phyloP scores from a whole-genome alignment of 225 moss, liverwort and hornwort species.

The Marchantia polymorpha region DNA sequence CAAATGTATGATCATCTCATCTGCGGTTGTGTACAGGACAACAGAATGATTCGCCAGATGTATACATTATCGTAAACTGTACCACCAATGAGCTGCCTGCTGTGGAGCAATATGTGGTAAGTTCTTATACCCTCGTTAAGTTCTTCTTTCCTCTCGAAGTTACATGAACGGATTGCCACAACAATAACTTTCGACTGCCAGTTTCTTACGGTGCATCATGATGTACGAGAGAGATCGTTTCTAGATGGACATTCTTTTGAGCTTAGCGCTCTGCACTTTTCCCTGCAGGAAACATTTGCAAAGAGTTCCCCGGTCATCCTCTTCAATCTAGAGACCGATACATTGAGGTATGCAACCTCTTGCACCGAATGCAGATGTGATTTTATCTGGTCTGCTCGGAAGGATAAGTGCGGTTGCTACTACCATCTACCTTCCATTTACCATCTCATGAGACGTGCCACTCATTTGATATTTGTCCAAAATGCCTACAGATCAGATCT shows the following conservation, averaged over 20 bases:
- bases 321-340: conserved; percentile 90
- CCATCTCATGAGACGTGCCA: background rate
- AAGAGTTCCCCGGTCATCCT: conserved; percentile 63
- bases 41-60: conserved; percentile 46
- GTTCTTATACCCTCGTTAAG: background rate
- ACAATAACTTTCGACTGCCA: too few species aligned
- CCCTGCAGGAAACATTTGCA: conserved; percentile 43
- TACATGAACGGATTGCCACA: background rate
- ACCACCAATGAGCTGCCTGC: conserved; percentile 94
- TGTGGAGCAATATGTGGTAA: conserved; percentile 70
- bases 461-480: background rate
- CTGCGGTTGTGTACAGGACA: conserved; percentile 35
- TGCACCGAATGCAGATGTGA: too few species aligned
- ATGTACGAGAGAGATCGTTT: too few species aligned
- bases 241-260: background rate
- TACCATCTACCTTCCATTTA: background rate
- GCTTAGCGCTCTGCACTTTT: background rate
- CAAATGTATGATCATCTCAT: background rate
- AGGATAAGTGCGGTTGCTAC: background rate
- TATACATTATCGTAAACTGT: conserved; percentile 65
- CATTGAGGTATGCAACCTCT: conserved; percentile 49
- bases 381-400: background rate
- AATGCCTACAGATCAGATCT: conserved; percentile 63
- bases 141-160: background rate
- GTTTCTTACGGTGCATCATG: too few species aligned